Evolutionary conservation across 441 rosid genomes (phyloP).

Genomic region (Mallotus repandus): DNA sequence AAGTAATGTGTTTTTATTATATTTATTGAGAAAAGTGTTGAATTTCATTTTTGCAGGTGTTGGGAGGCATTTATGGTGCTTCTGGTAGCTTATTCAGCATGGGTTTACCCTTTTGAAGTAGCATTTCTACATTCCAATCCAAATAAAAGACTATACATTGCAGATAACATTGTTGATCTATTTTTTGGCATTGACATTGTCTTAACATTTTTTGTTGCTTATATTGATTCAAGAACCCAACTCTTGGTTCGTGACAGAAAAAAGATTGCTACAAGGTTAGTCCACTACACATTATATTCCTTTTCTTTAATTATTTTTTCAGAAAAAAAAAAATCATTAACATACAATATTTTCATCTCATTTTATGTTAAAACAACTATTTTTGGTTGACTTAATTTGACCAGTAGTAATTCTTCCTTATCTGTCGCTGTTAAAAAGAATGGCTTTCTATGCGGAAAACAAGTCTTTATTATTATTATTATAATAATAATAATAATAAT

Average conservation of each 20-base stretch:
- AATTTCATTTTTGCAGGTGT: slow-evolving; percentile 46
- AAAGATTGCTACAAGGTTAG: slow-evolving; percentile 49
- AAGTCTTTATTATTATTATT: no score
- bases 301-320: no score
- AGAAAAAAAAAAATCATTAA: no score
- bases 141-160: slow-evolving; percentile 46
- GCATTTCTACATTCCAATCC: slow-evolving; percentile 60
- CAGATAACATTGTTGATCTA: slow-evolving; percentile 66
- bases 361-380: no score
- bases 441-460: no score
- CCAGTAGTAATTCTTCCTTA: no score
- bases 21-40: no score
- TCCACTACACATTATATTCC: neutral
- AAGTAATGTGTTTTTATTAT: neutral
- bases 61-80: slow-evolving; percentile 85
- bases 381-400: no score
- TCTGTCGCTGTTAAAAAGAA: no score
- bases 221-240: slow-evolving; percentile 37
- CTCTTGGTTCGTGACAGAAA: slow-evolving; percentile 30
- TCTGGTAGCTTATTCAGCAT: slow-evolving; percentile 81
- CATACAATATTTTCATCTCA: no score
- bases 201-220: slow-evolving; percentile 48
- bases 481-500: no score
- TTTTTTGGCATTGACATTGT: slow-evolving; percentile 42
- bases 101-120: slow-evolving; percentile 89